These are phyloP conservation scores for Xerocomellus intermedius DNA, from an alignment of 768 basidiomycete species.

Conservation along the genomic window DNA sequence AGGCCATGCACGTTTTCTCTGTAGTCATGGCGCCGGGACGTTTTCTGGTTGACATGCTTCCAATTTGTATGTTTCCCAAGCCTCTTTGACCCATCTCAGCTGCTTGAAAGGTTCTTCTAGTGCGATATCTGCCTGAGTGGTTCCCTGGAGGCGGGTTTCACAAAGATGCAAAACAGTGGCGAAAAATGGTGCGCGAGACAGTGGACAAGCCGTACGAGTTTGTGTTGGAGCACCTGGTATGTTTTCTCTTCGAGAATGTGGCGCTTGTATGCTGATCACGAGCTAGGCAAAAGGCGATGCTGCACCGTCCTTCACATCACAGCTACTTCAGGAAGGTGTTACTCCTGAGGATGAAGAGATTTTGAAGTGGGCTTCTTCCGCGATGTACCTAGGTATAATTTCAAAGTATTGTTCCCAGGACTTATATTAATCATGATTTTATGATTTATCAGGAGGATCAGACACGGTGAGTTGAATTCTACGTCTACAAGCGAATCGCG, in stretches of 20 bases:
- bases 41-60: conserved; percentile 8
- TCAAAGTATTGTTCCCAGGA: background rate
- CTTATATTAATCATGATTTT: background rate
- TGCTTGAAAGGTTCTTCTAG: background rate
- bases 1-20: conserved; percentile 18
- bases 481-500: background rate
- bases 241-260: too few species aligned
- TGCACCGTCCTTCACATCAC: conserved; percentile 7
- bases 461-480: conserved; percentile 27
- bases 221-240: too few species aligned
- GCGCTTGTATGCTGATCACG: too few species aligned
- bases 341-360: conserved; percentile 12
- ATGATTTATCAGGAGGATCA: conserved; percentile 23
- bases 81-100: too few species aligned
- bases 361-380: conserved; percentile 9
- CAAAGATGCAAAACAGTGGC: too few species aligned
- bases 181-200: too few species aligned
- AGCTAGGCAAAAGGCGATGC: background rate
- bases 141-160: too few species aligned
- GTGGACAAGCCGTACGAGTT: too few species aligned
- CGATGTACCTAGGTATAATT: conserved; percentile 11
- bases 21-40: background rate
- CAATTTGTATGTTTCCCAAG: background rate
- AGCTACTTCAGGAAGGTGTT: background rate
- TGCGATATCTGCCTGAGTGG: background rate